Evolutionary conservation across 2,329 filamentous ascomycete species (phyloP).

Genomic region (Aureobasidium musti): DNA sequence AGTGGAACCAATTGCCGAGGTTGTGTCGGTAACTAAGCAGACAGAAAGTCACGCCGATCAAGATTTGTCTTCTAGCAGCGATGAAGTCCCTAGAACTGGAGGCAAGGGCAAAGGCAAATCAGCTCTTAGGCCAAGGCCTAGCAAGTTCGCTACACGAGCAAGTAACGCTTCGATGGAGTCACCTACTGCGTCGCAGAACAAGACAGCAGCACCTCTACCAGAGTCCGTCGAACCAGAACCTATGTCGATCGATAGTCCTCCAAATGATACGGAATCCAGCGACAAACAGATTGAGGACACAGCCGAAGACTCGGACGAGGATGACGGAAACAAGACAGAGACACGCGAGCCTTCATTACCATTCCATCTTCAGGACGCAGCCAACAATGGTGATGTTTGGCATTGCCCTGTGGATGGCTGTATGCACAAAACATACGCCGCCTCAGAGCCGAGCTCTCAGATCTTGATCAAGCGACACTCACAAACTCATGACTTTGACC

Average conservation of each 20-base stretch:
- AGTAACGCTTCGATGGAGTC: not conserved
- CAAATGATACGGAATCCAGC: conserved; percentile 25
- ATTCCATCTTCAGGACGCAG: conserved; percentile 2
- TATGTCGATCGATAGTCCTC: conserved; percentile 35
- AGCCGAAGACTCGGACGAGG: conserved; percentile 9
- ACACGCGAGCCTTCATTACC: not conserved
- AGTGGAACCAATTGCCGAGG: not conserved
- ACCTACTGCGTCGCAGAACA: not conserved
- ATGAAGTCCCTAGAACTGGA: not conserved
- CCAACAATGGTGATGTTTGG: conserved; percentile 57
- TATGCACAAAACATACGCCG: conserved; percentile 62
- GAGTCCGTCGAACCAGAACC: conserved; percentile 42
- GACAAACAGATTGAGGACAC: conserved; percentile 15
- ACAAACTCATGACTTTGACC: conserved; percentile 60
- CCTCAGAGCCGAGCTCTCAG: conserved; percentile 58
- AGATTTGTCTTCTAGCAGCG: not conserved
- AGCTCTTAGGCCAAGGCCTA: conserved; percentile 39
- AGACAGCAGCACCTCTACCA: not conserved
- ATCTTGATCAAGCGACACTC: conserved; percentile 63
- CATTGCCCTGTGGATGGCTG: conserved; percentile 66
- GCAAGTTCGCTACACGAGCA: conserved; percentile 33
- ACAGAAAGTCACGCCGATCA: not conserved
- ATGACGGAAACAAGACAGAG: not conserved
- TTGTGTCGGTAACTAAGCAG: not conserved
- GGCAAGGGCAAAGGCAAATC: conserved; percentile 40